These are phyloP conservation scores for Alnus rubra DNA, from an alignment of 306 rosid species.

Conservation along the genomic window DNA sequence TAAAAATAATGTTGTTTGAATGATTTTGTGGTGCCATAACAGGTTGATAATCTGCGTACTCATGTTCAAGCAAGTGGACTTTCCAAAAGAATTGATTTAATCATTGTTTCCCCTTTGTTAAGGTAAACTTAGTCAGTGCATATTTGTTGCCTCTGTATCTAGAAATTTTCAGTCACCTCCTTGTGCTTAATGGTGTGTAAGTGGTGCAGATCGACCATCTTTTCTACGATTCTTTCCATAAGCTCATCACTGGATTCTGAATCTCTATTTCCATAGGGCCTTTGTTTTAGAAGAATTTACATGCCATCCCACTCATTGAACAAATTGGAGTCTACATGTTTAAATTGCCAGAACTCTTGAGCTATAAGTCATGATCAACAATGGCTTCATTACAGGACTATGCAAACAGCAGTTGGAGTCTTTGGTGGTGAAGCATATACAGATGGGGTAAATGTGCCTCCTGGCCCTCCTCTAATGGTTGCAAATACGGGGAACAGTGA, in stretches of 20 bases:
- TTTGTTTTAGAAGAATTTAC: not conserved
- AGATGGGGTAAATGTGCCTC: constrained; percentile 51
- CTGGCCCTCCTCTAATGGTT: constrained; percentile 54
- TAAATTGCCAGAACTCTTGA: constrained; percentile 1
- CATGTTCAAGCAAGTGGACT: constrained; percentile 76
- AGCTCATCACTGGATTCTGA: not conserved
- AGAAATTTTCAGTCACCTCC: not conserved
- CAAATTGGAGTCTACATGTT: constrained; percentile 5
- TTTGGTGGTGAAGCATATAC: constrained; percentile 72
- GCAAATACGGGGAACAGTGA: constrained; percentile 58
- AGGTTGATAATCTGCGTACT: constrained; percentile 78
- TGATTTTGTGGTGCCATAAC: constrained; percentile 28
- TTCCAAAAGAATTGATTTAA: constrained; percentile 69
- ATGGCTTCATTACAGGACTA: constrained; percentile 63
- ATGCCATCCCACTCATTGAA: not conserved
- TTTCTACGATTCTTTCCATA: not conserved
- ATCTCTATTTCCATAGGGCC: not conserved
- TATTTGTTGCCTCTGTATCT: not conserved
- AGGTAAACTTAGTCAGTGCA: constrained; percentile 54
- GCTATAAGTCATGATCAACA: constrained; percentile 20
- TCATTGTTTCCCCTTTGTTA: constrained; percentile 76
- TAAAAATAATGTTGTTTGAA: not conserved
- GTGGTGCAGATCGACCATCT: not conserved
- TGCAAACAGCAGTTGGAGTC: constrained; percentile 94
- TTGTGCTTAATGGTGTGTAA: not conserved